Evolutionary conservation across 768 basidiomycete species (phyloP), one percentile per base, ranked within the genome.

Genomic region (Hericium rajendrae): DNA sequence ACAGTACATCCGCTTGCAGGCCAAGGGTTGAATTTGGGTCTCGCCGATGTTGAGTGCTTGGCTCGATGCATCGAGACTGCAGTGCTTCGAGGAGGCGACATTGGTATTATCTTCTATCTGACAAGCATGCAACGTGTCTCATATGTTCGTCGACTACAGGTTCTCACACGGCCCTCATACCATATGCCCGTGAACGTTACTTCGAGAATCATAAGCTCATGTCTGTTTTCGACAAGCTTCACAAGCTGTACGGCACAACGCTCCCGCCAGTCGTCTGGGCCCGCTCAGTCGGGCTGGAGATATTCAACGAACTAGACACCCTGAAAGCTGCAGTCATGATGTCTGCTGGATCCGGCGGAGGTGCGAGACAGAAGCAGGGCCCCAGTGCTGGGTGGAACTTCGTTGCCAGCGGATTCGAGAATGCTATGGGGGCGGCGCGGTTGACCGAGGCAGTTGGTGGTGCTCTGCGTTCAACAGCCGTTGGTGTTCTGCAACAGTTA

Each of bases 1-100:
- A 91, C 91, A 0, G 76, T 93, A 1, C 95, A 98, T 67, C 95
- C 97, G 1, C 81, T 98, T 26, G 95, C 94, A 0, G 97, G 97
- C 2, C 95, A 98, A 68, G 97, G 95, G 0, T 76, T 98, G 43
- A 98, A 99, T 69, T 74, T 95, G 67, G 97, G 95, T n/a, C 74
- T 99, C 28, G 86, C 76, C 1, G 95, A 99, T 68, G 91, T 86
- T 2, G 79, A 86, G 65, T 78, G 79, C 56, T 79, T 99, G 13
- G 74, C 83, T 0, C 75, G 77, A 50, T 83, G 83, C 62, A 81
- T 97, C 39, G 71, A 82, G 37, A 65, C 72, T 6, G 78, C 85
- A 0, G 60, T 88, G 18, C 62, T 65, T 12, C 69, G 75, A 2
- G 95, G 95, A 4, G 83, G 84, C 2, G 97, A 99, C 68, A 77